Conservation (phyloP, 1,139 yeast genomes). For the Hansenula lynferdii region DNA sequence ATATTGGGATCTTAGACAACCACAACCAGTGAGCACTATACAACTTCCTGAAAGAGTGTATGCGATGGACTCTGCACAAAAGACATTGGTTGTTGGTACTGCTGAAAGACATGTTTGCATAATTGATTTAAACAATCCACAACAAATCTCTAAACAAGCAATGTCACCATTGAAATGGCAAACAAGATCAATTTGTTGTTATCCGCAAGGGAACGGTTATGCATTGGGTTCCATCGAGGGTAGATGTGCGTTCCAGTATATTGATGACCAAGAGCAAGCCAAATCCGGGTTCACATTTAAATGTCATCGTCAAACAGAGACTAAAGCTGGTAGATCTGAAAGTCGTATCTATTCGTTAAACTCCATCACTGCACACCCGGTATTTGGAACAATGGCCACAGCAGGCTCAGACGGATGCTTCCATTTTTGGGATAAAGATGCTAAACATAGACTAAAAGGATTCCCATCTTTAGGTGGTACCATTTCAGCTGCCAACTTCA, state of each 20-base stretch:
- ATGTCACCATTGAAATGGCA: conserved; percentile 90
- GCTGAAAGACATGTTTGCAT: conserved; percentile 84
- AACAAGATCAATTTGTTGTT: conserved; percentile 78
- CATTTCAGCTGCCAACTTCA: conserved; percentile 76
- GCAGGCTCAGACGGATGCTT: conserved; percentile 95
- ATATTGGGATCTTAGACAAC: conserved; percentile 92
- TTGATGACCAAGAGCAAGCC: conserved; percentile 75
- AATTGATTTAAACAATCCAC: conserved; percentile 80
- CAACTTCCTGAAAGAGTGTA: conserved; percentile 88
- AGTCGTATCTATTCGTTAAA: conserved; percentile 72
- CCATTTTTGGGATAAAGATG: conserved; percentile 96
- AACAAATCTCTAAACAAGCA: conserved; percentile 67
- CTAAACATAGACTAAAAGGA: conserved; percentile 80
- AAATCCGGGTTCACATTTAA: conserved; percentile 82
- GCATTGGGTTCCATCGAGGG: conserved; percentile 96
- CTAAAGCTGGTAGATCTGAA: conserved; percentile 32
- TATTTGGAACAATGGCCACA: conserved; percentile 86
- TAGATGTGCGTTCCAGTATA: conserved; percentile 92
- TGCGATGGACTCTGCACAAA: conserved; percentile 80
- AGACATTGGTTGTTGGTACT: conserved; percentile 83
- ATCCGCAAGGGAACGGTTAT: conserved; percentile 86
- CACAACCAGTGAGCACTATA: conserved; percentile 77
- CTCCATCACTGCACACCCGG: conserved; percentile 82
- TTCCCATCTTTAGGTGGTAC: conserved; percentile 71
- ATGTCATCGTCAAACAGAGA: conserved; percentile 69